Evolutionary conservation across 2,329 filamentous ascomycete species (phyloP), one percentile per base, ranked within the genome.

Genomic region (Venturia oleaginea): DNA sequence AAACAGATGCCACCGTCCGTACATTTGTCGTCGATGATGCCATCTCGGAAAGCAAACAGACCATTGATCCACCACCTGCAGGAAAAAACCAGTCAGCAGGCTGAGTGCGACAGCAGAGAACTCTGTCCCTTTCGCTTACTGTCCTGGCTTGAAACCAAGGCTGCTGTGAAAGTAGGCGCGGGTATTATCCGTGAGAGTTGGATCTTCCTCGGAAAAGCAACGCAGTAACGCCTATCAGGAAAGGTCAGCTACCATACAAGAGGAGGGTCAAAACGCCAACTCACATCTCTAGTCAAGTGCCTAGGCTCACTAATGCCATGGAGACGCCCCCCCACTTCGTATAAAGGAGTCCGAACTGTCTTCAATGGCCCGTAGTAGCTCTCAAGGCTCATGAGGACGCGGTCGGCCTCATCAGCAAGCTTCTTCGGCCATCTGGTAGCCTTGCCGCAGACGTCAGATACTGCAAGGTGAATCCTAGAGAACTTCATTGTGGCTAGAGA

Each of bases 1-100:
- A 71, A 73, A 8, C 76, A 76, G 34, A 79, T 77, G 3, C 78
- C 75, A 17, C 78, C 78, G 19, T 76, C 71, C 1, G 74, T 70
- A n/a, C 74, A 72, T 22, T 72, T 71, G 37, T 73, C 70, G 64
- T 80, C 77, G 65, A 81, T 79, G 59, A 81, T 80, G 51, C 79
- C 79, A 59, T 75, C 78, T 38, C 76, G 74, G 54, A 77, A 76
- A 7, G 79, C 79, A 65, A 80, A 80, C 17, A 80, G 69, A 30
- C 76, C 67, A 61, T 76, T 79, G 67, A 81, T 78, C 79, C 79
- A 81, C 79, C 79, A 81, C 34, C 79, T 81, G 54, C 24, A 22
- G 46, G 11, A 46, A 51, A 13, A 51, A 22, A 4, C 22, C 6
- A 11, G 27, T 51, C 6, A 51, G 51, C 27, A 34, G 22, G 27